Evolutionary conservation across 2,329 filamentous ascomycete genomes (phyloP), one percentile per base, ranked within the genome.

Genomic region (Pseudogymnoascus verrucosus): DNA sequence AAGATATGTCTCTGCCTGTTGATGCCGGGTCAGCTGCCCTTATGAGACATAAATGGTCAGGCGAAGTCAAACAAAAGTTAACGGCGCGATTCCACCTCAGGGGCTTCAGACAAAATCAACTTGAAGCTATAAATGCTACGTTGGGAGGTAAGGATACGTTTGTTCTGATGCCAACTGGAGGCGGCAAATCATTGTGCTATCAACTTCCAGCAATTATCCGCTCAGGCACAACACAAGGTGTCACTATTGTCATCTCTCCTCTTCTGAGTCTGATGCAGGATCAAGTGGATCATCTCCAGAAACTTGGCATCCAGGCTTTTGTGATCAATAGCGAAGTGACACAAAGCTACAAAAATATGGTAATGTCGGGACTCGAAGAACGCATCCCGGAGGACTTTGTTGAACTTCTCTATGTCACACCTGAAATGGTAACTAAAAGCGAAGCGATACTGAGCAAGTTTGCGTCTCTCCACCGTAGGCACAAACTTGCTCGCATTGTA

Each of bases 261-360:
- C 78, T 99, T 60, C 80, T 99, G 39, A 98, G 93, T 78, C 78
- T 99, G 70, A 99, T 99, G 95, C 89, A 96, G 73, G 96, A 99
- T 73, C 95, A 99, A 73, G 93, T 98, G 4, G 82, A 89, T 36
- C 93, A 97, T 73, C 81, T 97, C 68, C 83, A 82, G 62, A 82
- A 84, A 8, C 77, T 95, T 57, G 82, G 88, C 23, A 91, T 99
- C 67, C 86, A 89, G 68, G 95, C 95, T 2, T 86, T 87, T 64
- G 78, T 91, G 12, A 86, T 96, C 75, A 98, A 96, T 70, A 85
- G 92, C 60, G 90, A 95, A 62, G 88, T 87, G 21, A 79, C 81
- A 1, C 71, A 77, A 3, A 82, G 84, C 6, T 84, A 89, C 65
- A 88, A 89, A 65, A 79, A 79, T 26, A 78, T 84, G 67, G 85